Evolutionary conservation across 495 filamentous ascomycete genomes (phyloP).

Genomic region (Apiosordaria backusii): DNA sequence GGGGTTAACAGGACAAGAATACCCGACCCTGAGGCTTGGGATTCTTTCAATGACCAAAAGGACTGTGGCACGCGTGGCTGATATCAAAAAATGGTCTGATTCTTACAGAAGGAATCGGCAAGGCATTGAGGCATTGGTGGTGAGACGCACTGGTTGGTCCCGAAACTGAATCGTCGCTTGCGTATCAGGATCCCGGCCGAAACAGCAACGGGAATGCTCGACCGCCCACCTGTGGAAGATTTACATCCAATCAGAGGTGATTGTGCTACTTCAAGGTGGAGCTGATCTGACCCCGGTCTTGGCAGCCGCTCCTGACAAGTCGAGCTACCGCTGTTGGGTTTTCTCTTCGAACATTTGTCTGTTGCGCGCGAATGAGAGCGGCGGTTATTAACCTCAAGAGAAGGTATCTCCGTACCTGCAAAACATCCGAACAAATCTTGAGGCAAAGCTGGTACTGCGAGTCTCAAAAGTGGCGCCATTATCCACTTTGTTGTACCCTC

Average conservation of each 20-base stretch:
- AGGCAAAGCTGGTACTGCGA: constrained; percentile 1
- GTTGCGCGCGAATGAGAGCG: not conserved
- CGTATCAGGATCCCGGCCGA: constrained; percentile 34
- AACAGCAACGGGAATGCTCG: constrained; percentile 29
- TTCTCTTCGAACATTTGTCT: not conserved
- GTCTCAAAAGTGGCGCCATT: constrained; percentile 37
- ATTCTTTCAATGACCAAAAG: no score
- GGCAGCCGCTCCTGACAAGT: constrained; percentile 7
- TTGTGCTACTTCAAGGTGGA: not conserved
- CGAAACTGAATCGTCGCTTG: constrained; percentile 15
- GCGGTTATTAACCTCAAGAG: not conserved
- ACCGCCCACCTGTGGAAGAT: not conserved
- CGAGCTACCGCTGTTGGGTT: not conserved
- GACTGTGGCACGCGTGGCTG: not conserved
- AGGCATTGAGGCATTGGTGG: constrained; percentile 4
- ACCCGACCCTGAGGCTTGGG: not conserved
- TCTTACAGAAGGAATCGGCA: not conserved
- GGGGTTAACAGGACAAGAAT: no score
- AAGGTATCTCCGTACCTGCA: not conserved
- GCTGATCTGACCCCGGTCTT: not conserved
- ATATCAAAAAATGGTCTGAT: constrained; percentile 2
- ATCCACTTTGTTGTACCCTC: constrained; percentile 31
- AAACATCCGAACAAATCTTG: constrained; percentile 4
- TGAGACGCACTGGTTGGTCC: not conserved
- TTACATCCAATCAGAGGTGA: constrained; percentile 21